A percentile compares a stretch with the other conserved stretches of the same genome.
Evolutionary conservation across 139 green algal species (phyloP).

Genomic region (Micractinium sp.): DNA sequence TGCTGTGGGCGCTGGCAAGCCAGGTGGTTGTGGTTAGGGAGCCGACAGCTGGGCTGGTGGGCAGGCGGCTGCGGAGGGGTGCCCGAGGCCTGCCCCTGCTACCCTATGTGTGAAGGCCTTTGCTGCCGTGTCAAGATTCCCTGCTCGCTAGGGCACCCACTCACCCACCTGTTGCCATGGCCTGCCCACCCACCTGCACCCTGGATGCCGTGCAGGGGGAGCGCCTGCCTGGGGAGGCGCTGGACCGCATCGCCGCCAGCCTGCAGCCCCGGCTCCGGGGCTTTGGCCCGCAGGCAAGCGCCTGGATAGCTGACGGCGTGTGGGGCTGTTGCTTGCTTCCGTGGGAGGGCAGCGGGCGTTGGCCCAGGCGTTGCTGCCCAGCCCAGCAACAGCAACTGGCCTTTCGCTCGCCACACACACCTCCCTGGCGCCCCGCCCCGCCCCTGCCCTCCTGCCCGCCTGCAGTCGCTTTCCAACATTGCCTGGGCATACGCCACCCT

Average conservation of each 20-base stretch:
- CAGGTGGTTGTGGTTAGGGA: not conserved
- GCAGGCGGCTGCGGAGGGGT: not conserved
- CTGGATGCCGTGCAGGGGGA: not conserved
- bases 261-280: slow-evolving; percentile 25
- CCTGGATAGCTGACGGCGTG: not conserved
- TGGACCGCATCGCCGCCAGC: slow-evolving; percentile 9
- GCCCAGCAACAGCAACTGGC: no score
- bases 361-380: no score
- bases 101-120: no score
- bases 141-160: no score
- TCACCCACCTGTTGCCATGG: not conserved
- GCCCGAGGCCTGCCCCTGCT: not conserved
- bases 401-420: no score
- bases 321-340: not conserved
- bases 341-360: no score
- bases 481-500: slow-evolving; percentile 39
- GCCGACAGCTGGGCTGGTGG: not conserved
- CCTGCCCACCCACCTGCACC: no score
- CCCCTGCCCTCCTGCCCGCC: not conserved
- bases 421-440: no score
- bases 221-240: not conserved
- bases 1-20: slow-evolving; percentile 48
- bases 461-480: slow-evolving; percentile 33
- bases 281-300: slow-evolving; percentile 24
- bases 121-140: not conserved